Percentiles rank a stretch among this genome's conserved stretches.
Evolutionary conservation across 2,329 filamentous ascomycete genomes (phyloP).

Genomic region (Aspergillus fijiensis): DNA sequence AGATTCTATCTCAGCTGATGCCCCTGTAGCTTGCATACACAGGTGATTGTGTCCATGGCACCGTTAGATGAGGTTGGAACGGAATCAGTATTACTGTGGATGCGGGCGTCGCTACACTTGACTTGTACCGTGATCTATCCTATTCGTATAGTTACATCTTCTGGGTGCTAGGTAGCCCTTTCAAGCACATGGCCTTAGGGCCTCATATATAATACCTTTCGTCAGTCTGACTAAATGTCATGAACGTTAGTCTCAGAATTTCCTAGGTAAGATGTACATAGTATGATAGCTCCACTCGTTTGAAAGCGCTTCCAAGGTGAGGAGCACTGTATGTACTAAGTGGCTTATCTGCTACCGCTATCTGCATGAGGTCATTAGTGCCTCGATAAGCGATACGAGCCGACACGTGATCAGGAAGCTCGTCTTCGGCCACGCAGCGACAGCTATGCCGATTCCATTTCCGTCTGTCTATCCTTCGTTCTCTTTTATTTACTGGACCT

Average conservation of each 20-base stretch:
- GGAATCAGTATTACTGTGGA: too few species aligned
- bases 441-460: not conserved
- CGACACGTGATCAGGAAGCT: slow-evolving; percentile 34
- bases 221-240: too few species aligned
- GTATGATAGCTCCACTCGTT: too few species aligned
- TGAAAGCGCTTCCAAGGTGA: not conserved
- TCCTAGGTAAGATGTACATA: too few species aligned
- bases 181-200: not conserved
- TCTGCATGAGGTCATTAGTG: slow-evolving; percentile 2
- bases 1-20: not conserved
- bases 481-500: too few species aligned
- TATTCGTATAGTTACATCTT: not conserved
- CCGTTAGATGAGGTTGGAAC: not conserved
- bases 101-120: too few species aligned
- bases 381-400: slow-evolving; percentile 19
- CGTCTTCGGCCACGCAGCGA: slow-evolving; percentile 32
- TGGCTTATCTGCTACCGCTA: not conserved
- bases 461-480: not conserved
- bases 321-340: not conserved
- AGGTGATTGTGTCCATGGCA: too few species aligned
- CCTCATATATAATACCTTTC: too few species aligned
- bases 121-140: too few species aligned
- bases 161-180: not conserved
- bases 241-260: too few species aligned
- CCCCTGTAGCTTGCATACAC: too few species aligned